A percentile compares a stretch with the other conserved stretches of the same genome.
Conservation (phyloP, 2,329 filamentous ascomycete species). For the Trichoderma lentiforme region DNA sequence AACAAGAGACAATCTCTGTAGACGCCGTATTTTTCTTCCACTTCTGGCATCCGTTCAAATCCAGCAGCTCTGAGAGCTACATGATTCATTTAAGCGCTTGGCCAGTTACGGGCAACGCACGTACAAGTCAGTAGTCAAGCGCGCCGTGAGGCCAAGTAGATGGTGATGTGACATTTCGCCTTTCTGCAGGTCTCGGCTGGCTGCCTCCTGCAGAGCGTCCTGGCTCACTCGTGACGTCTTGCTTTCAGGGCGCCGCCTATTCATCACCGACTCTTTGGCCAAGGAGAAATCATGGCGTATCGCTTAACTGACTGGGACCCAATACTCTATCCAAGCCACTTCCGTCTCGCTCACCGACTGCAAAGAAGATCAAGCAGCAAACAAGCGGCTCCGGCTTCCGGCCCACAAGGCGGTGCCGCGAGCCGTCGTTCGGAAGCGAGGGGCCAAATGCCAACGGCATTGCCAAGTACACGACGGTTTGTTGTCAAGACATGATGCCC, state of each 20-base stretch:
- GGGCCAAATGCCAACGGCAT: neutral
- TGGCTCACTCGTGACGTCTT: neutral
- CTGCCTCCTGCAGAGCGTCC: neutral
- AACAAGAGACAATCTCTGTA: neutral
- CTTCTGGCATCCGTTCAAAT: neutral
- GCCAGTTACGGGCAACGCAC: neutral
- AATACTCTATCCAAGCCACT: neutral
- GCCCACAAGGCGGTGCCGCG: neutral
- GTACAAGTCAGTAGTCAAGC: neutral
- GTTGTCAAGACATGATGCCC: neutral
- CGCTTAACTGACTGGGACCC: neutral
- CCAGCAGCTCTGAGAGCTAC: neutral
- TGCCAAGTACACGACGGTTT: neutral
- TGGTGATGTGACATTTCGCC: neutral
- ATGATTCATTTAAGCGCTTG: neutral
- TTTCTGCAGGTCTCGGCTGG: slow-evolving; percentile 8
- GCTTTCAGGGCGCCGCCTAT: neutral
- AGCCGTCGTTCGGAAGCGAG: neutral
- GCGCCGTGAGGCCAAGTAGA: neutral
- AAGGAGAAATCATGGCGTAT: neutral
- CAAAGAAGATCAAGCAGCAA: neutral
- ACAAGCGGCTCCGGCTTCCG: neutral
- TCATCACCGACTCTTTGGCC: slow-evolving; percentile 3
- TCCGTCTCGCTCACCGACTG: neutral
- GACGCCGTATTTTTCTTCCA: neutral